Base-by-base conservation (phyloP, 306 rosid species). In the Rosa rugosa region DNA sequence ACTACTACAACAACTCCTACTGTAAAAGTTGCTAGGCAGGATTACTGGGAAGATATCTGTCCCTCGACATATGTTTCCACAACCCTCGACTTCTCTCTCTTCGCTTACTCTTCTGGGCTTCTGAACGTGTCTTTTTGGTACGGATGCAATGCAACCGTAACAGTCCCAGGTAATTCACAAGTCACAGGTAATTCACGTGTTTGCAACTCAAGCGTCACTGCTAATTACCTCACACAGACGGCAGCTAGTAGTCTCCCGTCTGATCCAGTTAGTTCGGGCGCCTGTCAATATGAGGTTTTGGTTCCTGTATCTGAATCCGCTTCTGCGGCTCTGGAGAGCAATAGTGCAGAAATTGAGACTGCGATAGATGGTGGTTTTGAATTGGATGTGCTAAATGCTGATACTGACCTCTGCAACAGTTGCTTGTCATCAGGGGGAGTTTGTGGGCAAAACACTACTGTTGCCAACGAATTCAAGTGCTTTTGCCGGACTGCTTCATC, bases 311-410 rank as follows among this genome's bases (percentile, higher is more conserved):
- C 7, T 8, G 4, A 0, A 0, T 0, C 5, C 4, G 57, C 78
- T 9, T 23, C 57, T 16, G 6, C 0, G 0, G 31, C 27, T 1
- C 14, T 75, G 1, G 56, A 8, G 4, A 0, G 0, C 11, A 0
- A 3, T 11, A 25, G 6, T 0, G 4, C 0, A 7, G 22, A 0
- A 25, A 11, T 75, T 14, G 0, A 0, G 9, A 4, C 6, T 2
- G 56, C 6, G 0, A 1, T 75, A 0, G 3, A 75, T 0, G 78
- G 44, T 36, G 78, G 78, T 16, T 75, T 75, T 27, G 23, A 17
- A 0, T 18, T 75, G 57, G 0, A 42, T 5, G 2, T 75, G 20
- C 0, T 0, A 20, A 10, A 42, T 27, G 4, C 0, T 44, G 34
- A 9, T 31, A 25, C 4, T 27, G 45, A 0, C 14, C 0, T 2